A percentile compares a stretch with the other conserved stretches of the same genome.
Evolutionary conservation across 495 filamentous ascomycete species (phyloP).

Genomic region (Hyaloscypha hepaticicola): DNA sequence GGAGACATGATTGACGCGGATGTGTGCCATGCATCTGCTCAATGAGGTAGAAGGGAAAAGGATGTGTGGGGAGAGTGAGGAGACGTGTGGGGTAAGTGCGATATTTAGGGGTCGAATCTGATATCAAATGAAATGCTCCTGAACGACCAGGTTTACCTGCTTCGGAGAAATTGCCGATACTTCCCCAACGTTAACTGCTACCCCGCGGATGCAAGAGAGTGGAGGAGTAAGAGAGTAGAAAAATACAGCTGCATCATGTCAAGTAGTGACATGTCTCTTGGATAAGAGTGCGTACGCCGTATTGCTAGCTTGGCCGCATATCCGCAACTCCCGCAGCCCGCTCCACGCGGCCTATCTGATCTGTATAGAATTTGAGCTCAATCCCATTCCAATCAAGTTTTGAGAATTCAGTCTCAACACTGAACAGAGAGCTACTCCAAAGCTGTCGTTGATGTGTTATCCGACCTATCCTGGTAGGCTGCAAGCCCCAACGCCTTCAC

Average conservation of each 20-base stretch:
- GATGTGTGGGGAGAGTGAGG: background rate
- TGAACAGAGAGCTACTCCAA: background rate
- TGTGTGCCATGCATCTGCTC: background rate
- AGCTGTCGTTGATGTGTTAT: conserved; percentile 6
- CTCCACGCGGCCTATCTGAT: too few relatives aligned
- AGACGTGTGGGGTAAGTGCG: conserved; percentile 15
- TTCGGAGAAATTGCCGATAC: background rate
- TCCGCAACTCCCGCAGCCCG: too few relatives aligned
- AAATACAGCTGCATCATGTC: background rate
- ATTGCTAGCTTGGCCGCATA: too few relatives aligned
- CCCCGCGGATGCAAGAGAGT: conserved; percentile 1
- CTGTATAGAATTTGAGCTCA: background rate
- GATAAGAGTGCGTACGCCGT: background rate
- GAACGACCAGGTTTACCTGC: background rate
- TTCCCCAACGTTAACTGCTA: background rate
- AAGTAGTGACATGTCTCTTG: background rate
- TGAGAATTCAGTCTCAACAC: background rate
- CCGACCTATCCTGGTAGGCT: conserved; percentile 16
- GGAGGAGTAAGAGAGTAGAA: background rate
- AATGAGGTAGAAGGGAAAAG: background rate
- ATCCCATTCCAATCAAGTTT: background rate
- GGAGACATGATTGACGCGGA: conserved; percentile 12
- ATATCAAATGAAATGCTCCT: conserved; percentile 19
- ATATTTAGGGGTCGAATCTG: conserved; percentile 4
- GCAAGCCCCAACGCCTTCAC: background rate